Conservation (phyloP, 371 early-diverging fungal species). For the Entomophthora muscae region DNA sequence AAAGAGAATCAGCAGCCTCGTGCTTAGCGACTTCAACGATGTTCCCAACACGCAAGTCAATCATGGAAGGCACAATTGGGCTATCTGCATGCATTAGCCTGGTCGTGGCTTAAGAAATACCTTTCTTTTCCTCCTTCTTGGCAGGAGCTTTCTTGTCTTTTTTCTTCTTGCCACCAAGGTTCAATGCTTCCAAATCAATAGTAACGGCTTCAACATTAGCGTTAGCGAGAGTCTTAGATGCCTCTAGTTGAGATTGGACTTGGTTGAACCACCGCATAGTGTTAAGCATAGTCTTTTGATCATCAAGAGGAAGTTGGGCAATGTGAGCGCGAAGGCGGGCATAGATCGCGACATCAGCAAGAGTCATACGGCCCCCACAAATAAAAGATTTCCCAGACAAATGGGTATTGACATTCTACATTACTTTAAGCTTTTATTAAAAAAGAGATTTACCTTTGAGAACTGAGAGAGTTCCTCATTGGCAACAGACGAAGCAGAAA, state of each 20-base stretch:
- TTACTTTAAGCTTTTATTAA: neutral
- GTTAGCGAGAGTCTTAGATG: conserved; percentile 3
- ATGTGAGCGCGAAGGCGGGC: conserved; percentile 38
- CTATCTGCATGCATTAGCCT: conserved; percentile 16
- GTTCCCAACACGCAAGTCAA: conserved; percentile 86
- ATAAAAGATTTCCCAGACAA: conserved; percentile 33
- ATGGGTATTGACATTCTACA: conserved; percentile 40
- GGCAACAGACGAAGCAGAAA: conserved; percentile 1
- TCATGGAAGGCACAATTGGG: conserved; percentile 45
- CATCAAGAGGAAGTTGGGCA: conserved; percentile 16
- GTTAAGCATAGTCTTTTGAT: conserved; percentile 7
- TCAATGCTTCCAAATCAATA: conserved; percentile 17
- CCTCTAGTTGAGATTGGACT: conserved; percentile 21
- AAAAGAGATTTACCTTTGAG: conserved; percentile 2
- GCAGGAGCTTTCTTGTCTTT: conserved; percentile 27
- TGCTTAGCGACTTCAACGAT: conserved; percentile 72
- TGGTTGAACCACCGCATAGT: conserved; percentile 12
- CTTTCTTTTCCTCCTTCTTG: conserved; percentile 21
- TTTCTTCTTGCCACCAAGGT: conserved; percentile 26
- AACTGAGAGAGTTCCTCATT: neutral
- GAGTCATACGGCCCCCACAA: conserved; percentile 34
- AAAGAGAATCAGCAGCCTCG: conserved; percentile 82
- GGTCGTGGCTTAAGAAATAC: too few species aligned
- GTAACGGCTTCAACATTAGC: neutral
- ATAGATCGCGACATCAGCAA: conserved; percentile 56